These are phyloP conservation scores for Seiridium cupressi DNA, from an alignment of 2,329 filamentous ascomycete genomes.

Conservation along the genomic window DNA sequence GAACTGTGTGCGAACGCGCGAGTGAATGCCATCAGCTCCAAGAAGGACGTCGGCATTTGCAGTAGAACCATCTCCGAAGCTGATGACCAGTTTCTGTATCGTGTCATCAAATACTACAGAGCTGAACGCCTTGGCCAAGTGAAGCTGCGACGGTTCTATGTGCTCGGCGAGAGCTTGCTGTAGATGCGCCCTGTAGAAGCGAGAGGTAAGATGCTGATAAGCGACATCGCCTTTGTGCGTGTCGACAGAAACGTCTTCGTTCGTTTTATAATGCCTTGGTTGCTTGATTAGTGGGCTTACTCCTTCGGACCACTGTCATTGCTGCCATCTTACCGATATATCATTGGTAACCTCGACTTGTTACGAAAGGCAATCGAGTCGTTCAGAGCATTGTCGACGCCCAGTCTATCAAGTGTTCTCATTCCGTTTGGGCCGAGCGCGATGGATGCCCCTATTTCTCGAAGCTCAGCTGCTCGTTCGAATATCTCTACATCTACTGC, in stretches of 20 bases:
- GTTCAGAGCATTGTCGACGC: conserved; percentile 42
- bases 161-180: conserved; percentile 46
- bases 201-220: conserved; percentile 37
- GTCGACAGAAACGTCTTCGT: conserved; percentile 43
- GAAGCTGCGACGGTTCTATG: conserved; percentile 38
- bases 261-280: conserved; percentile 37
- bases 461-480: conserved; percentile 44
- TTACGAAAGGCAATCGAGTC: conserved; percentile 38
- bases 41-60: conserved; percentile 45
- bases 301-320: neutral
- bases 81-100: conserved; percentile 29
- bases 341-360: conserved; percentile 40
- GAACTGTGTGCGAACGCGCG: conserved; percentile 41
- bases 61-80: conserved; percentile 46
- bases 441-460: conserved; percentile 46
- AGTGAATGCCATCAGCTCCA: conserved; percentile 53
- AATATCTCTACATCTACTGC: conserved; percentile 46
- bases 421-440: conserved; percentile 53
- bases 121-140: conserved; percentile 39
- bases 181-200: conserved; percentile 47
- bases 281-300: neutral
- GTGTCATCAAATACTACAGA: conserved; percentile 29
- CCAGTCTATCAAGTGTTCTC: conserved; percentile 47
- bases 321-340: conserved; percentile 34
- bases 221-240: conserved; percentile 35